A percentile compares a stretch with the other conserved stretches of the same genome.
phyloP scores from a whole-genome alignment of 108 stramenopile species.

The Parmales sp. region DNA sequence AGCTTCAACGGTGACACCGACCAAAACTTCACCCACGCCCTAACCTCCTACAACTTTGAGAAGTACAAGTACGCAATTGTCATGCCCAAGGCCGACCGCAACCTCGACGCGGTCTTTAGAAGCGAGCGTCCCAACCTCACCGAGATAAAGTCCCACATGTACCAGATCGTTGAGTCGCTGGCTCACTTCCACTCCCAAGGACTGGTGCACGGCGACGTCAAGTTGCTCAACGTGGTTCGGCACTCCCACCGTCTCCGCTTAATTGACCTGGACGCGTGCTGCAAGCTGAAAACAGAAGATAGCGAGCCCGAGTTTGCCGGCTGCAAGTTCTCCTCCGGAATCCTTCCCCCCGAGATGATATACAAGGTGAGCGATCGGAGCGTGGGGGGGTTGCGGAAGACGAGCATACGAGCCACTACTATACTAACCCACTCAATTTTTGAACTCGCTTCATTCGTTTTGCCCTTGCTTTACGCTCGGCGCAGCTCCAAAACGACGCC shows the following conservation, averaged over 20 bases:
- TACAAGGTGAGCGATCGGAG: not conserved
- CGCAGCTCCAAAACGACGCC: too few relatives aligned
- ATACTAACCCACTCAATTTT: too few relatives aligned
- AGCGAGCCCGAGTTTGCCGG: not conserved
- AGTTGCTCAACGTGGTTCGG: constrained; percentile 7
- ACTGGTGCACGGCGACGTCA: constrained; percentile 7
- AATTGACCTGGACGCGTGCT: constrained; percentile 2
- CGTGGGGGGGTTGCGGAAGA: too few relatives aligned
- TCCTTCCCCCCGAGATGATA: not conserved
- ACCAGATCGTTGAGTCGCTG: not conserved
- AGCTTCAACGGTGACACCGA: not conserved
- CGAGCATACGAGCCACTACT: too few relatives aligned
- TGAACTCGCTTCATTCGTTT: too few relatives aligned
- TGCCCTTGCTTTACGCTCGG: too few relatives aligned
- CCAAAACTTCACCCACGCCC: not conserved
- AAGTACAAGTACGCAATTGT: constrained; percentile 15
- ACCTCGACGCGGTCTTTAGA: constrained; percentile 16
- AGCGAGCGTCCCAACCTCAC: constrained; percentile 3
- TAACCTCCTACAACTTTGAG: not conserved
- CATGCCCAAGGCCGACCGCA: constrained; percentile 17
- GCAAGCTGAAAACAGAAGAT: not conserved
- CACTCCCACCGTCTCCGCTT: not conserved
- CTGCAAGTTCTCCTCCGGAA: not conserved
- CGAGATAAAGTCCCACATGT: not conserved
- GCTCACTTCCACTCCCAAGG: not conserved